These are phyloP conservation scores for Citrus inodora DNA, from an alignment of 345 rosid genomes.

Conservation along the genomic window DNA sequence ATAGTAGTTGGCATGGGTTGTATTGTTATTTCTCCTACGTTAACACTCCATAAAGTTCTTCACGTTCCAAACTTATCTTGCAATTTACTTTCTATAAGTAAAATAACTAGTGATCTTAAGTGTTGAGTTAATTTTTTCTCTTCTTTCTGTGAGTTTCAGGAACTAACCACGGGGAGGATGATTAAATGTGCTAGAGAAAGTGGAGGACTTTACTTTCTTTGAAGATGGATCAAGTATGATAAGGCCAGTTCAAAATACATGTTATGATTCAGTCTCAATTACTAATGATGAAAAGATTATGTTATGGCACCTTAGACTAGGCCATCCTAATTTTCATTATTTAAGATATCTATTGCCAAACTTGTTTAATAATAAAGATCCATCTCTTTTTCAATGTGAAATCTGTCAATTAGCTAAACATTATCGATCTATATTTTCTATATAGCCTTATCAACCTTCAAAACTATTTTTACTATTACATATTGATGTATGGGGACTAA, in stretches of 20 bases:
- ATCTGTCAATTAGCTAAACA: not conserved
- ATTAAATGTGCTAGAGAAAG: not conserved
- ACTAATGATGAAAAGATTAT: no score
- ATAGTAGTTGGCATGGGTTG: not conserved
- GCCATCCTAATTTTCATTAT: constrained; percentile 1
- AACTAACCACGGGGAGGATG: not conserved
- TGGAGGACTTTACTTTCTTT: not conserved
- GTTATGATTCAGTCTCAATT: no score
- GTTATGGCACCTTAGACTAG: not conserved
- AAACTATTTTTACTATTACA: not conserved
- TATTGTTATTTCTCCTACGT: not conserved
- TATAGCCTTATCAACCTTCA: not conserved
- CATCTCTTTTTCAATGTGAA: not conserved
- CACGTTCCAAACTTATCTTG: not conserved
- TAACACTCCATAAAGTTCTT: not conserved
- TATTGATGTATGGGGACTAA: not conserved
- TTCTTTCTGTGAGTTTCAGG: not conserved
- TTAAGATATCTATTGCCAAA: not conserved
- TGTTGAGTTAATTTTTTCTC: not conserved
- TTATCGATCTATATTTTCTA: not conserved
- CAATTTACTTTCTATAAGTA: not conserved
- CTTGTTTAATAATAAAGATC: constrained; percentile 1
- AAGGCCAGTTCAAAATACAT: no score
- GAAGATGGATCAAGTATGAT: not conserved
- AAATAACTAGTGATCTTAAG: not conserved